A percentile compares a stretch with the other conserved stretches of the same genome.
Conservation (phyloP, 306 rosid species). For the Cicer chorassanicum region DNA sequence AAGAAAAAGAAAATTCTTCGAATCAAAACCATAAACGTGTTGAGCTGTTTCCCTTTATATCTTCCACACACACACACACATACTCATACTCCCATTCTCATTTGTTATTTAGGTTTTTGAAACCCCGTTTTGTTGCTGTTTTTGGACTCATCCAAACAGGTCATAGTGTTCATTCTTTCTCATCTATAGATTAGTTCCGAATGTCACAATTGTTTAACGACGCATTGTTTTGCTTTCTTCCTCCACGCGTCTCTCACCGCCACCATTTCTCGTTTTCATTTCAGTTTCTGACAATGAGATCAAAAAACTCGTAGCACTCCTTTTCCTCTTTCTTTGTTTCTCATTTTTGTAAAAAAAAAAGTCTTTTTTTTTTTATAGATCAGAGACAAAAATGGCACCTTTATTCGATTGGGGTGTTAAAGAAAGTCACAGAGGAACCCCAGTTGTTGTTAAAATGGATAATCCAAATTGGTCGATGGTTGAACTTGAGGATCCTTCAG, state of each 20-base stretch:
- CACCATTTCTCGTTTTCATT: slow-evolving; percentile 13
- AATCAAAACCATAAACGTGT: slow-evolving; percentile 69
- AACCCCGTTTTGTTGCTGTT: slow-evolving; percentile 52
- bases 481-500: slow-evolving; percentile 83
- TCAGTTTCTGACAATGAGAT: slow-evolving; percentile 66
- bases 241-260: slow-evolving; percentile 63
- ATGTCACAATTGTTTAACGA: slow-evolving; percentile 64
- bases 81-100: no score
- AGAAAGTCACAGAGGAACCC: slow-evolving; percentile 80
- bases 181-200: slow-evolving; percentile 49
- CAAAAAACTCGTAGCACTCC: slow-evolving; percentile 46
- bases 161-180: slow-evolving; percentile 21
- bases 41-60: slow-evolving; percentile 68
- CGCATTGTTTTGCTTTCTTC: slow-evolving; percentile 51
- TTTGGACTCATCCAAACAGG: slow-evolving; percentile 53
- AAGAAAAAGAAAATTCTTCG: slow-evolving; percentile 9
- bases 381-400: slow-evolving; percentile 65
- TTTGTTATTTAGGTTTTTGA: slow-evolving; percentile 44
- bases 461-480: slow-evolving; percentile 97
- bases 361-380: slow-evolving; percentile 44
- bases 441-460: slow-evolving; percentile 96
- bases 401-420: slow-evolving; percentile 79
- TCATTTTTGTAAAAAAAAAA: not conserved
- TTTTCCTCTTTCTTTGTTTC: not conserved
- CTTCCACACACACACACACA: no score